These are phyloP conservation scores for Botryotinia globosa DNA, from an alignment of 2,329 filamentous ascomycete genomes.

Conservation along the genomic window DNA sequence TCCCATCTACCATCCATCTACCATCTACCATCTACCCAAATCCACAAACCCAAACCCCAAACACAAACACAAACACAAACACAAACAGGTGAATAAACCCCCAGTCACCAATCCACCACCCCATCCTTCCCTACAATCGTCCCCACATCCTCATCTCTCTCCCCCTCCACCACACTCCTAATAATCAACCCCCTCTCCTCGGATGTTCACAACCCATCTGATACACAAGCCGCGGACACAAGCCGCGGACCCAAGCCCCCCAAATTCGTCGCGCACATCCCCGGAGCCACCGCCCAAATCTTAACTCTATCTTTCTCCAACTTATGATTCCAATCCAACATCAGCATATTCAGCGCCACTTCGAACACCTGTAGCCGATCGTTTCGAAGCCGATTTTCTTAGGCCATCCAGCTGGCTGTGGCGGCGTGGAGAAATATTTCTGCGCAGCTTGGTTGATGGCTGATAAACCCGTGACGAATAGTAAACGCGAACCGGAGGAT, in stretches of 20 bases:
- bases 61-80: too few species aligned
- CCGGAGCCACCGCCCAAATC: slow-evolving; percentile 48
- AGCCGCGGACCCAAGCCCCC: slow-evolving; percentile 34
- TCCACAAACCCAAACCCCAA: too few species aligned
- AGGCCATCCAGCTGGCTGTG: slow-evolving; percentile 43
- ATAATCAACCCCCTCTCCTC: slow-evolving; percentile 41
- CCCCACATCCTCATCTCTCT: slow-evolving; percentile 44
- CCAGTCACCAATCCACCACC: not conserved
- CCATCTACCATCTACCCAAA: too few species aligned
- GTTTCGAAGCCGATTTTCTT: slow-evolving; percentile 37
- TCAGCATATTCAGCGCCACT: slow-evolving; percentile 49
- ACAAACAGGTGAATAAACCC: too few species aligned
- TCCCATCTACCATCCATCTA: too few species aligned
- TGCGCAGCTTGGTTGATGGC: slow-evolving; percentile 37
- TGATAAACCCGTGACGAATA: slow-evolving; percentile 47
- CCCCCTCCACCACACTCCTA: slow-evolving; percentile 43
- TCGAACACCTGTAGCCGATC: slow-evolving; percentile 43
- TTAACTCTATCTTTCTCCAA: slow-evolving; percentile 51
- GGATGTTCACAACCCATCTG: slow-evolving; percentile 38
- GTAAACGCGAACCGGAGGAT: slow-evolving; percentile 44
- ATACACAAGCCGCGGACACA: slow-evolving; percentile 22
- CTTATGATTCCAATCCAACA: slow-evolving; percentile 46
- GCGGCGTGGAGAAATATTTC: slow-evolving; percentile 25
- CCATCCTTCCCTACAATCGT: slow-evolving; percentile 36
- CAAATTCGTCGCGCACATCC: slow-evolving; percentile 48